A percentile compares a stretch with the other conserved stretches of the same genome.
These are phyloP conservation scores for Abortiporus biennis DNA, from an alignment of 1,284 basidiomycete species.

Conservation along the genomic window DNA sequence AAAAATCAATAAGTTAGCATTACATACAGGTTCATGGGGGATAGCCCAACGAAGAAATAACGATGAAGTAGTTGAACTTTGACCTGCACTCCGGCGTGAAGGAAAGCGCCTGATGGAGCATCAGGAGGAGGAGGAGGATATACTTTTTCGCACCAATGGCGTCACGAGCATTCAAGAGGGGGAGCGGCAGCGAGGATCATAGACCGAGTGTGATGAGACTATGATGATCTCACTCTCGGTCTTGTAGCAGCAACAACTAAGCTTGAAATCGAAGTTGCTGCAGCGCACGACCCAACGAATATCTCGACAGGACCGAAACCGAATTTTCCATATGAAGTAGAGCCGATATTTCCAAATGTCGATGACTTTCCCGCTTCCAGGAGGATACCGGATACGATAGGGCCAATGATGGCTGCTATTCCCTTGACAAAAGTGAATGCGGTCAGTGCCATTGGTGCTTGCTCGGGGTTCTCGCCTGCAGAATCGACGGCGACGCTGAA, in stretches of 20 bases:
- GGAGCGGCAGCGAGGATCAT: too few species aligned
- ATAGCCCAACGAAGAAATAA: too few species aligned
- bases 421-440: constrained; percentile 18
- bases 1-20: too few species aligned
- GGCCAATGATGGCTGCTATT: constrained; percentile 20
- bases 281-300: constrained; percentile 20
- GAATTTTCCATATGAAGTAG: constrained; percentile 16
- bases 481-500: constrained; percentile 21
- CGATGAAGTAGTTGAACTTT: too few species aligned
- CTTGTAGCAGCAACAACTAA: constrained; percentile 3
- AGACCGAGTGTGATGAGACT: too few species aligned
- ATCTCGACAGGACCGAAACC: constrained; percentile 22
- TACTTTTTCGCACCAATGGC: too few species aligned
- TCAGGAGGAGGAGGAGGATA: too few species aligned
- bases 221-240: too few species aligned
- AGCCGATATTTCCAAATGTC: constrained; percentile 6
- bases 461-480: constrained; percentile 17
- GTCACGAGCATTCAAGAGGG: too few species aligned
- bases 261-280: background rate
- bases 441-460: constrained; percentile 18
- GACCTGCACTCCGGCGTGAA: too few species aligned
- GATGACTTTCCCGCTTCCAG: constrained; percentile 16
- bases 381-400: constrained; percentile 21
- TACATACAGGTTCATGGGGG: too few species aligned
- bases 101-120: too few species aligned